Evolutionary conservation across 31 red algal genomes (phyloP), one percentile per base, ranked within the genome.

Genomic region (Porphyra umbilicalis): DNA sequence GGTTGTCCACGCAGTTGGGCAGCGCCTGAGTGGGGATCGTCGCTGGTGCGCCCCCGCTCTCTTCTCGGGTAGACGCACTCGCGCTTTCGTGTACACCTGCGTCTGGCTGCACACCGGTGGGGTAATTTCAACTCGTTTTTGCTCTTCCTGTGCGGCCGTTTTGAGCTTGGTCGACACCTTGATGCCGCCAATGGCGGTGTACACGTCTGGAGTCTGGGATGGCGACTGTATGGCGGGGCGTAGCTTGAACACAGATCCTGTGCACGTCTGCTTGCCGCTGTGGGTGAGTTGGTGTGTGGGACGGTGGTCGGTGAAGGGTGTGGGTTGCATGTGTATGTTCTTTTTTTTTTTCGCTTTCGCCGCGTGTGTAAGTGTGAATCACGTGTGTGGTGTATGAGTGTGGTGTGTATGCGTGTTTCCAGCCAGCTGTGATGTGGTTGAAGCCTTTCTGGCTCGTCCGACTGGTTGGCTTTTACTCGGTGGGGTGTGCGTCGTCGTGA

Each of bases 1-100:
- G 97, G 97, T 71, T 71, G 57, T 71, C 57, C 57, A 71, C 57
- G 57, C 57, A 71, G 57, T 29, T 71, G 57, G 57, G 57, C 57
- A 71, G 57, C 30, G 57, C 57, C 57, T 71, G 20, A 71, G 57
- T 29, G 25, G 57, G 57, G 20, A 18, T n/a, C 20, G 57, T 71
- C 57, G 25, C 57, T 29, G 25, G 57, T 71, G 57, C 30, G 57
- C 20, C 30, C 57, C 57, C 57, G 57, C 57, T 71, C 57, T 71
- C 30, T 29, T 71, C 30, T 71, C 20, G 57, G 57, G 57, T 71
- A 29, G 57, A 71, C 57, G 57, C 57, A 71, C 57, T 29, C 4
- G 57, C 30, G 57, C 57, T 5, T 18, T 71, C 0, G 57, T 71
- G 57, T 29, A 71, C 57, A 18, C 57, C 25, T 18, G 57, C 57